Evolutionary conservation across 805 yeast species (phyloP).

Genomic region (Spathaspora girioi): DNA sequence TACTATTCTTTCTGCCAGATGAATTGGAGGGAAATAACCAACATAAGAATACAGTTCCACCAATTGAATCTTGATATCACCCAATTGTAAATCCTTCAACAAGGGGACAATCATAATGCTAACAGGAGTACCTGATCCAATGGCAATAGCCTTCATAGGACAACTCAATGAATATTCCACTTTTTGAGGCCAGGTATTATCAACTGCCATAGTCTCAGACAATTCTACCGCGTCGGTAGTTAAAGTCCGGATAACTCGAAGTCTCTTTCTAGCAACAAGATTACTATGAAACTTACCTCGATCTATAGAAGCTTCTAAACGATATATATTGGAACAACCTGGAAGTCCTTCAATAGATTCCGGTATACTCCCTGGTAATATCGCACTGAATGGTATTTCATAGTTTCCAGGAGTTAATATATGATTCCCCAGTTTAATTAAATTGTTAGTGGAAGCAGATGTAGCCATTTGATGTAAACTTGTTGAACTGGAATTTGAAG

Average conservation of each 20-base stretch:
- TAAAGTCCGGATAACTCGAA: constrained; percentile 81
- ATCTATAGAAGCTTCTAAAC: constrained; percentile 76
- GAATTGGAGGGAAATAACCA: constrained; percentile 54
- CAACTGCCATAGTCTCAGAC: constrained; percentile 89
- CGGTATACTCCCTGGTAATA: constrained; percentile 78
- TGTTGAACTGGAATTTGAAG: constrained; percentile 2
- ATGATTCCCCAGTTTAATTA: constrained; percentile 19
- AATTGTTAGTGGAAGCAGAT: constrained; percentile 10
- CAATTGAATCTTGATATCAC: constrained; percentile 64
- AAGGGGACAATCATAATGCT: constrained; percentile 74
- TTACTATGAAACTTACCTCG: constrained; percentile 73
- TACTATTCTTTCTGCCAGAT: constrained; percentile 60
- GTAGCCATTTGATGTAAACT: constrained; percentile 9
- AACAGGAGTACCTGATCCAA: constrained; percentile 76
- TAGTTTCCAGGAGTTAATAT: constrained; percentile 71
- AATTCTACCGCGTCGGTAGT: constrained; percentile 85
- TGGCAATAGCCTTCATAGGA: constrained; percentile 85
- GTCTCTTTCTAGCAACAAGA: constrained; percentile 61
- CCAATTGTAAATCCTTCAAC: constrained; percentile 73
- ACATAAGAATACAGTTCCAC: constrained; percentile 65
- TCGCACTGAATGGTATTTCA: constrained; percentile 83
- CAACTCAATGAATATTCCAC: constrained; percentile 85
- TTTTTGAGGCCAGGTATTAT: constrained; percentile 92
- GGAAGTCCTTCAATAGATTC: constrained; percentile 91
- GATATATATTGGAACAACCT: constrained; percentile 69